These are phyloP conservation scores for Arctostaphylos glauca DNA, from an alignment of 148 eudicot species.

Conservation along the genomic window DNA sequence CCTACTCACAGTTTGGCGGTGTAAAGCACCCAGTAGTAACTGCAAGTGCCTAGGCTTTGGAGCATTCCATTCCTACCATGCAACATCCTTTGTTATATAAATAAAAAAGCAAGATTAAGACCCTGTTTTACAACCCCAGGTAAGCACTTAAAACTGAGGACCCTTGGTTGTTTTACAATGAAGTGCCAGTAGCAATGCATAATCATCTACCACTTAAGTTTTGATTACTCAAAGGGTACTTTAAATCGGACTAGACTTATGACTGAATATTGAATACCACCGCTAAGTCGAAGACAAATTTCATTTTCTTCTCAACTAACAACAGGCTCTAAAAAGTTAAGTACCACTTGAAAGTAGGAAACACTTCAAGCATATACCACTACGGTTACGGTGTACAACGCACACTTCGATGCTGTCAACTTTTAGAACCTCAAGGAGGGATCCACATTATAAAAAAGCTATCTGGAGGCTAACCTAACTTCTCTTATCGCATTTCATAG, in stretches of 20 bases:
- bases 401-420: not conserved
- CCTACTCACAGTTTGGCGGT: conserved; percentile 67
- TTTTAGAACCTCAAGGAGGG: not conserved
- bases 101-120: not conserved
- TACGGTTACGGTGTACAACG: not conserved
- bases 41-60: conserved; percentile 59
- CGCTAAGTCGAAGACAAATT: not conserved
- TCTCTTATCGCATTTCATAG: not conserved
- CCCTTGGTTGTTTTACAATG: not conserved
- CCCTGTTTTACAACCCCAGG: not conserved
- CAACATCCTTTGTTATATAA: conserved; percentile 6
- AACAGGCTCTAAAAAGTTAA: not conserved
- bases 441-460: not conserved
- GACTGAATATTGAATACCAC: not conserved
- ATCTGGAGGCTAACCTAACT: not conserved
- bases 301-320: not conserved
- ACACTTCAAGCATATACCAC: not conserved
- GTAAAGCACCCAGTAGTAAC: conserved; percentile 55
- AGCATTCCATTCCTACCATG: conserved; percentile 79
- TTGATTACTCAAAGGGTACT: not conserved
- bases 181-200: not conserved
- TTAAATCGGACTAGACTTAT: not conserved
- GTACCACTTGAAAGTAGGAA: not conserved
- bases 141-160: not conserved
- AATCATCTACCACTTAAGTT: not conserved